Evolutionary conservation across 108 stramenopile species (phyloP).

Genomic region (Cyclotella choctawhatcheeana): DNA sequence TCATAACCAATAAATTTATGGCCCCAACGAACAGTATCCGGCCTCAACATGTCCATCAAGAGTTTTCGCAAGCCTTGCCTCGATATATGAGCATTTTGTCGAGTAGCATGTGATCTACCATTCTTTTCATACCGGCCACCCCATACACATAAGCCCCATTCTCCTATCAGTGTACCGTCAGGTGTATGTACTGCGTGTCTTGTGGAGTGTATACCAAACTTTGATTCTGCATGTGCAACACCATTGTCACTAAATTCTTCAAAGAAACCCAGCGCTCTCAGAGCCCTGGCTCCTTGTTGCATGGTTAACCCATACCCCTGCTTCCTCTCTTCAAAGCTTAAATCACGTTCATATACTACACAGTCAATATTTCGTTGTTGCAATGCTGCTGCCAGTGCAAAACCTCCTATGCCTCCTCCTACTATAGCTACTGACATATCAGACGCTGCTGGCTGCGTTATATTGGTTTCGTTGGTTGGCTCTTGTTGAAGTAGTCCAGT

Average conservation of each 20-base stretch:
- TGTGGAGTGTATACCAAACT: constrained; percentile 66
- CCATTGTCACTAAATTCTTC: constrained; percentile 16
- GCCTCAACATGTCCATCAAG: constrained; percentile 60
- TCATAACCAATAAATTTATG: constrained; percentile 50
- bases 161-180: constrained; percentile 77
- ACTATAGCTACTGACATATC: constrained; percentile 66
- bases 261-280: constrained; percentile 66
- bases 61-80: constrained; percentile 68
- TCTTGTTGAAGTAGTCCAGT: constrained; percentile 38
- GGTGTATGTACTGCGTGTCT: constrained; percentile 80
- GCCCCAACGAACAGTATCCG: constrained; percentile 59
- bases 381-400: constrained; percentile 82
- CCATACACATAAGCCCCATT: constrained; percentile 88
- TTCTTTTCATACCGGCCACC: constrained; percentile 54
- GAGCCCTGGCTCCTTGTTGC: constrained; percentile 85
- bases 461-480: too few relatives aligned
- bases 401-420: constrained; percentile 86
- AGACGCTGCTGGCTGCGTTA: background rate
- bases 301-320: constrained; percentile 92
- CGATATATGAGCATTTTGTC: constrained; percentile 88
- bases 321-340: constrained; percentile 62
- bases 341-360: constrained; percentile 81
- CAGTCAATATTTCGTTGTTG: constrained; percentile 77
- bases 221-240: constrained; percentile 8
- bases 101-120: constrained; percentile 52